Evolutionary conservation across 345 rosid genomes (phyloP).

Genomic region (Populus pruinosa): DNA sequence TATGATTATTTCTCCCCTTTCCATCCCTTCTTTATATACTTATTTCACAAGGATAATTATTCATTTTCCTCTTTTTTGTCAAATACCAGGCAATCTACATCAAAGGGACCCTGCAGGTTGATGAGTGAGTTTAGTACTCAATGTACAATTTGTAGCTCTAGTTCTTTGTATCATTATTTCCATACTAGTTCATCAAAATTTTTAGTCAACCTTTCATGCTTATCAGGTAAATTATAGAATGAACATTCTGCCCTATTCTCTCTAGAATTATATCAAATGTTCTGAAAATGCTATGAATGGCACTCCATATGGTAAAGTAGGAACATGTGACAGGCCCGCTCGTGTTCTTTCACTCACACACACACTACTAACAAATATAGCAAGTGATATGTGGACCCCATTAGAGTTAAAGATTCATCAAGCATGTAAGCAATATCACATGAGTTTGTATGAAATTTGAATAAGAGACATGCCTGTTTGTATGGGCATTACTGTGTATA

Average conservation of each 20-base stretch:
- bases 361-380: too few species aligned
- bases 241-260: neutral
- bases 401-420: too few species aligned
- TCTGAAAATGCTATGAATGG: too few species aligned
- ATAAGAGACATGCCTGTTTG: too few species aligned
- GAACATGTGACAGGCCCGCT: too few species aligned
- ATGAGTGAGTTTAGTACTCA: neutral
- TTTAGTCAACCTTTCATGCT: neutral
- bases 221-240: neutral
- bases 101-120: constrained; percentile 4
- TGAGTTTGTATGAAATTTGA: too few species aligned
- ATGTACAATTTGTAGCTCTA: constrained; percentile 23
- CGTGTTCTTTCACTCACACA: too few species aligned
- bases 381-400: too few species aligned
- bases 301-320: too few species aligned
- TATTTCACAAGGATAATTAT: neutral
- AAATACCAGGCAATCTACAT: constrained; percentile 9
- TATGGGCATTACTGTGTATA: too few species aligned
- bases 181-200: neutral
- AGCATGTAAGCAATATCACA: too few species aligned
- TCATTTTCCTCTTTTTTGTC: neutral
- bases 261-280: neutral
- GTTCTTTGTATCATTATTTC: constrained; percentile 6
- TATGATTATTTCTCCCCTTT: neutral
- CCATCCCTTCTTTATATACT: neutral